Percentiles rank a stretch among this genome's conserved stretches.
phyloP scores from a whole-genome alignment of 352 stramenopile species.

The Aphanomyces invadans region DNA sequence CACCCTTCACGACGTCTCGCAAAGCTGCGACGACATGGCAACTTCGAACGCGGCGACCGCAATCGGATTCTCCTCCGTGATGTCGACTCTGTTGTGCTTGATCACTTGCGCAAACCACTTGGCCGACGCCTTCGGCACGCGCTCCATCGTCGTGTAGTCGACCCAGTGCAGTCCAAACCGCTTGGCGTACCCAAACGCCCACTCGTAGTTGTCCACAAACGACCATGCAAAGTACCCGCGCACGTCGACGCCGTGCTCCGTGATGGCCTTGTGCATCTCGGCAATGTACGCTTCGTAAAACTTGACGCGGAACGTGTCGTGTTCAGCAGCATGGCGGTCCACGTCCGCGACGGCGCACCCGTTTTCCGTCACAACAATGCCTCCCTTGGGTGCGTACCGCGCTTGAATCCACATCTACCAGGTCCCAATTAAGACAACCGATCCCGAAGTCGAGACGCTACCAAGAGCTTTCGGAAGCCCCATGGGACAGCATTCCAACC shows the following conservation, averaged over 20 bases:
- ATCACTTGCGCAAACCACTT: conserved; percentile 47
- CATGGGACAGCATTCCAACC: conserved; percentile 65
- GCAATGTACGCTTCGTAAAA: conserved; percentile 82
- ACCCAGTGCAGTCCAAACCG: conserved; percentile 53
- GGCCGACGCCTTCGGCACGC: conserved; percentile 51
- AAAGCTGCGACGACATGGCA: background rate
- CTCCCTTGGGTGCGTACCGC: conserved; percentile 62
- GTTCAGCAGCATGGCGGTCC: conserved; percentile 58
- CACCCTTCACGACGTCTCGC: too few relatives aligned
- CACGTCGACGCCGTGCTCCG: conserved; percentile 42
- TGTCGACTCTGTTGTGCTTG: conserved; percentile 35
- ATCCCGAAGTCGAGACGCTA: conserved; percentile 50
- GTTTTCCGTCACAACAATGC: conserved; percentile 91
- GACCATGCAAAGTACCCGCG: conserved; percentile 88
- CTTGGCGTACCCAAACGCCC: conserved; percentile 42
- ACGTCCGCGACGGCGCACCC: conserved; percentile 59
- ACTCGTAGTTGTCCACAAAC: conserved; percentile 91
- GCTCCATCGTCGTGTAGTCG: conserved; percentile 50
- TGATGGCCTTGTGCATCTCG: conserved; percentile 48
- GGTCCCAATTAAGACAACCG: background rate
- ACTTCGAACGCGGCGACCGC: background rate
- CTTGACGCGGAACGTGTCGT: conserved; percentile 68
- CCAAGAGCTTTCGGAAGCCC: conserved; percentile 82
- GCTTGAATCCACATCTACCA: conserved; percentile 67
- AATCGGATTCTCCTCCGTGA: background rate